Base-by-base conservation (phyloP, 1,284 basidiomycete species). In the Trichosporon inkin region DNA sequence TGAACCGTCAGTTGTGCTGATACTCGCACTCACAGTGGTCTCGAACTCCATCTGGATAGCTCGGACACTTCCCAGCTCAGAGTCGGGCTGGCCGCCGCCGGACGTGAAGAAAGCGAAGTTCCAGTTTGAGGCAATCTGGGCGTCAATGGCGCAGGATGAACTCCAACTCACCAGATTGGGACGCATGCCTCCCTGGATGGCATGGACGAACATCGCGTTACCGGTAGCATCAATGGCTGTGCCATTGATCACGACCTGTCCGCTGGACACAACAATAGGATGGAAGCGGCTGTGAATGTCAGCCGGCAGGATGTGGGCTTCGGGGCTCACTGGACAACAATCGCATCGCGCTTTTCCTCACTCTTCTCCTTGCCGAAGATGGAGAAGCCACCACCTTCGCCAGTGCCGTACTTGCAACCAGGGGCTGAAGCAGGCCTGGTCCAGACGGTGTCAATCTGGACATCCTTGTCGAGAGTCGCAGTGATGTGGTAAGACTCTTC, bases 11-110 rank as follows among this genome's bases (percentile, higher is more conserved):
- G 55, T 5, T 28, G 8, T 2, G 28, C 13, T 10, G 10, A 17
- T 38, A 32, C 17, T 2, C 64, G 5, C n/a, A 75, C 69, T 64
- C 51, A 78, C 78, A 1, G 84, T 85, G 1, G 95, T 98, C 66
- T 87, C 92, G 71, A 98, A 93, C 78, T 99, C 95, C 95, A 98
- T 98, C 81, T 92, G 88, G 58, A 96, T 82, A 16, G 92, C 89
- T 56, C 89, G 86, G 10, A 92, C 87, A 10, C 87, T 87, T n/a
- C 86, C 89, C 20, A 79, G 68, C 65, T 69, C 84, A 80, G 60
- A 83, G 70, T 78, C 86, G 85, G 69, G 61, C 14, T 79, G 89
- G 3, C 71, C 69, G 3, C 70, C 68, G 13, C 34, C 55, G 54
- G 77, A 78, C 34, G 83, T 81, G 83, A 99, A 99, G 80, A 90